Base-by-base conservation (phyloP, 2,329 filamentous ascomycete genomes). In the Alternaria alternata region DNA sequence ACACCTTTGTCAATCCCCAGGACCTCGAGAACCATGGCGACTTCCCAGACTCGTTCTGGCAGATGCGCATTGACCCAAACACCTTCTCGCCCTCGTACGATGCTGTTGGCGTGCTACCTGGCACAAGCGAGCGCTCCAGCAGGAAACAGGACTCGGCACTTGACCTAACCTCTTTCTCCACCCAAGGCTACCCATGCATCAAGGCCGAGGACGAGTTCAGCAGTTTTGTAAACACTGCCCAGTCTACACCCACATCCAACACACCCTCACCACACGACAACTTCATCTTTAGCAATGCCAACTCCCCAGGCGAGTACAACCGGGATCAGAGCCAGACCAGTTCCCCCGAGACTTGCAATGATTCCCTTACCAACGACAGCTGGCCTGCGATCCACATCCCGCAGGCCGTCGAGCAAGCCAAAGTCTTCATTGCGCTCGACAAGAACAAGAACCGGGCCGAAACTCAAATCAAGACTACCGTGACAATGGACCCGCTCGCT, bases 391-490 rank as follows among this genome's bases (percentile, higher is more conserved):
- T 74, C 39, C 67, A 68, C 55, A 75, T 73, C 24, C 69, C 71
- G 2, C 72, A 74, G 55, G 51, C 66, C 7, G 60, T 67, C 24
- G 67, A 71, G 22, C 61, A 62, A 11, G 65, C 69, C 28, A 57
- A 67, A 2, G 58, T 76, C 44, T 61, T 57, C 34, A 64, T 76
- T 39, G 59, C 57, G 16, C 60, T 74, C 22, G 73, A 77, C 65
- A 75, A 73, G 61, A 74, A 77, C 57, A 98, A 97, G 79, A 97
- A 94, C 16, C 89, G 95, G 22, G 95, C 98, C 18, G 95, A 99
- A 81, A 98, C 95, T 0, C 95, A 98, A 75, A 97, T 98, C 68
- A 92, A 91, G 8, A 92, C 97, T 68, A 90, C 90, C 71, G 85
- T 98, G 78, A 91, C 89, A 0, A 80, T 98, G 39, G 89, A 88